Evolutionary conservation across 768 basidiomycete genomes (phyloP), one percentile per base, ranked within the genome.

Genomic region (Cantharellus anzutake): DNA sequence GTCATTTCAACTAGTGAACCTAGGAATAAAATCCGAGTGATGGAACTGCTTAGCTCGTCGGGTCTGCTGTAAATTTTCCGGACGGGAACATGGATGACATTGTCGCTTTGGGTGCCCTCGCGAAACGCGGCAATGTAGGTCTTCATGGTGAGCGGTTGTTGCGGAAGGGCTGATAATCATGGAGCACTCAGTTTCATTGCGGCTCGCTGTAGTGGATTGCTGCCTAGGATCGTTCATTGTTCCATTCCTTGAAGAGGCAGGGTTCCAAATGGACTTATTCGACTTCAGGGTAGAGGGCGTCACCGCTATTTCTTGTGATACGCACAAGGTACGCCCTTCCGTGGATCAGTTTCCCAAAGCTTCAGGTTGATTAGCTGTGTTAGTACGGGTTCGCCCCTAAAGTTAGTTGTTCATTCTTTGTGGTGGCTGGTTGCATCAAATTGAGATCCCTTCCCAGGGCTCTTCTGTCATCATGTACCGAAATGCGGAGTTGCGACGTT

Each of bases 391-490:
- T 94, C 69, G 82, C 92, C 29, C 91, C 92, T 29, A 11, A 98
- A 97, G 77, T 16, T 20, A 59, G 41, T 37, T 51, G 38, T 37
- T 42, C 34, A 29, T 29, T 29, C 20, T 29, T 29, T 29, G 20
- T 29, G 20, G 20, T 29, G 20, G 1, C 68, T 63, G 56, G 51
- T 42, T 52, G 39, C 11, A 53, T 59, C 38, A 7, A n/a, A 56
- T 58, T 48, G 56, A 42, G 16, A 4, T 53, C 51, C 14, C 40
- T 61, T 3, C 57, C 3, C 63, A 91, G 86, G 93, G 84, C 58
- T 82, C 86, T 7, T 96, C 92, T 14, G 89, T 96, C 48, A 82
- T 98, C 66, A 96, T 98, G 92, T 98, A 96, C 71, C 80, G 83
- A 16, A 75, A 82, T 42, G 75, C 82, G 37, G 80, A 83, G 53